Conservation (phyloP, 1,139 yeast species). For the Yamadazyma conglobata region DNA sequence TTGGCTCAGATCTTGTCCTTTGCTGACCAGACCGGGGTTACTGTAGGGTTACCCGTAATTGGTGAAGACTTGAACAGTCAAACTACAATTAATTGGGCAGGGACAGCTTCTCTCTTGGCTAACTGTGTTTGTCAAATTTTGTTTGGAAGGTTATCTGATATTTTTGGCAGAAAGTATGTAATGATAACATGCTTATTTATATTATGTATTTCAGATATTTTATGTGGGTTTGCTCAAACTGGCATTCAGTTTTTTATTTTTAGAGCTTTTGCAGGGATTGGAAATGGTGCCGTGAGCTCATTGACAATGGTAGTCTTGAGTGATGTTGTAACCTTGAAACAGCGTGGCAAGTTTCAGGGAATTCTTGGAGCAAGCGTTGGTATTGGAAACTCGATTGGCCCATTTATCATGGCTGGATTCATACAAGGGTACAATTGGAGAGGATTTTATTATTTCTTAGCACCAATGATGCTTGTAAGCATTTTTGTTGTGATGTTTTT, state of each 20-base stretch:
- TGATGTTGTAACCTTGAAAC: constrained; percentile 40
- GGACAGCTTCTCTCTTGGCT: constrained; percentile 46
- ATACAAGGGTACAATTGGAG: constrained; percentile 45
- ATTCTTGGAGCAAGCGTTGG: constrained; percentile 45
- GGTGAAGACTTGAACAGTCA: constrained; percentile 35
- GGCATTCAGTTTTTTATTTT: constrained; percentile 40
- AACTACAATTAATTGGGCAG: constrained; percentile 48
- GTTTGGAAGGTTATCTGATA: constrained; percentile 43
- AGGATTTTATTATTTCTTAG: constrained; percentile 41
- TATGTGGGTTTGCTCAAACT: constrained; percentile 40
- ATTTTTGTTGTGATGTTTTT: constrained; percentile 21
- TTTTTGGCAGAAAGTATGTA: constrained; percentile 40
- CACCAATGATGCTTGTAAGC: constrained; percentile 34
- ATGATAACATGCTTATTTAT: constrained; percentile 29
- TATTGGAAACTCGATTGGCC: constrained; percentile 51
- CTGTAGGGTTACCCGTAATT: constrained; percentile 36
- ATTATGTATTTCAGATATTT: constrained; percentile 34
- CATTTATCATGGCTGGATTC: constrained; percentile 50
- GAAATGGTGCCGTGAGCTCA: constrained; percentile 41
- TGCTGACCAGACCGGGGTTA: constrained; percentile 44
- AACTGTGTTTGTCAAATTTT: constrained; percentile 44
- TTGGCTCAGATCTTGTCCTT: constrained; percentile 26
- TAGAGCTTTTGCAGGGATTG: constrained; percentile 43
- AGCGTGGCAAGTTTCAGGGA: constrained; percentile 43
- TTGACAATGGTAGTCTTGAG: constrained; percentile 39